Base-by-base conservation (phyloP, 805 yeast genomes). In the Isabelozyma pseudorhagii region DNA sequence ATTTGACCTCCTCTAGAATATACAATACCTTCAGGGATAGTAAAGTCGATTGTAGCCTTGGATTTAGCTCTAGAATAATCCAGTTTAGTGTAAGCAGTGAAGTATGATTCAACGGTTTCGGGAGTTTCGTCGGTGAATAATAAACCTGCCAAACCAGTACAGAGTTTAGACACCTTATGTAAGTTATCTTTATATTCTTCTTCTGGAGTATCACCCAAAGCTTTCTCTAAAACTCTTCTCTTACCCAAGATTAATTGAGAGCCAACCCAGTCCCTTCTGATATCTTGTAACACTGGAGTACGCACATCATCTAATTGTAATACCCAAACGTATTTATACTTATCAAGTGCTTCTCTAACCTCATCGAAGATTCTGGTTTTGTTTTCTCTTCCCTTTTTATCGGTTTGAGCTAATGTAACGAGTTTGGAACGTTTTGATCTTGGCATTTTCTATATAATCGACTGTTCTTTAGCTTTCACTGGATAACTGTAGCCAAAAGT, bases 381-480 rank as follows among this genome's bases (percentile, higher is more conserved):
- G 72, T 90, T 91, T 60, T 89, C 97, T 57, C 85, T 84, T 46
- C 97, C 97, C 67, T 94, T 94, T 72, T 91, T 94, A 59, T 91
- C 97, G 54, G 98, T 93, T 66, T 93, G 93, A 38, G 99, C 94
- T 60, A 94, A 78, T 11, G 98, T 89, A 53, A 94, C 96, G 59
- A 92, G 85, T 84, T 89, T 94, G 58, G 97, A 87, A 82, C 98
- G 93, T 69, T 85, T 92, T 38, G 97, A 91, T 81, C 96, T 89
- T 54, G 99, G 97, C 99, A 93, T 93, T 50, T 58, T 74, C 49
- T 40, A 14, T 21, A 41, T 13, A 13, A 3, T 14, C 11, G 27
- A 31, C 10, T 13, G 10, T 31, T 31, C n/a, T 31, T 31, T 10
- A 31, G 17, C 13, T 39, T 27, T 34, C 27, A 25, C 6, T 45